phyloP scores from a whole-genome alignment of 345 rosid genomes.

The Arabis alpina region DNA sequence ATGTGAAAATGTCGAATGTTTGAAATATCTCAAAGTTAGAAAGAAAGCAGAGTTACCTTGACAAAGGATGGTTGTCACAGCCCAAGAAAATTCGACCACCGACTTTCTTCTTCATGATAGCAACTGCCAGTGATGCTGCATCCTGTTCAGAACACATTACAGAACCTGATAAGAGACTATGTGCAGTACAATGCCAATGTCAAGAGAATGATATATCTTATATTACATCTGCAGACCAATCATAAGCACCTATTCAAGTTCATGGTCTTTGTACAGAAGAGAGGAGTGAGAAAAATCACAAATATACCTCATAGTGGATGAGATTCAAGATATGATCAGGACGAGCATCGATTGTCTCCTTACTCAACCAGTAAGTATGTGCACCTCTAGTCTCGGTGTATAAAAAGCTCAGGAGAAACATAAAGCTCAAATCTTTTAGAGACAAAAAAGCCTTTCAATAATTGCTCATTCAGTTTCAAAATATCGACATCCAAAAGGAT shows the following conservation, averaged over 20 bases:
- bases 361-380: conserved; percentile 81
- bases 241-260: background rate
- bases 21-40: conserved; percentile 5
- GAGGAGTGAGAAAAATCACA: conserved; percentile 17
- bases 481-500: conserved; percentile 60
- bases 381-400: conserved; percentile 94
- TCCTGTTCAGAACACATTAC: conserved; percentile 54
- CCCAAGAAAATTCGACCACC: conserved; percentile 79
- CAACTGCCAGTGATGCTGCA: conserved; percentile 85
- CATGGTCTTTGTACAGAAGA: too few relatives aligned
- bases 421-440: conserved; percentile 23
- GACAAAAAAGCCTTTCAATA: background rate
- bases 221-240: conserved; percentile 1
- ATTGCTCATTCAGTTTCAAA: conserved; percentile 14
- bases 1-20: conserved; percentile 6
- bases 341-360: conserved; percentile 68
- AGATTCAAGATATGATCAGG: conserved; percentile 95
- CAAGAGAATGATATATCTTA: too few relatives aligned
- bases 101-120: conserved; percentile 78
- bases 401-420: conserved; percentile 52
- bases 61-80: conserved; percentile 93
- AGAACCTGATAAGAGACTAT: too few relatives aligned
- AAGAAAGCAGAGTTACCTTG: conserved; percentile 59
- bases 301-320: conserved; percentile 86
- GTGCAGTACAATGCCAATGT: too few relatives aligned